phyloP scores from a whole-genome alignment of 208 protist genomes.

The Blastocrithidia nonstop region DNA sequence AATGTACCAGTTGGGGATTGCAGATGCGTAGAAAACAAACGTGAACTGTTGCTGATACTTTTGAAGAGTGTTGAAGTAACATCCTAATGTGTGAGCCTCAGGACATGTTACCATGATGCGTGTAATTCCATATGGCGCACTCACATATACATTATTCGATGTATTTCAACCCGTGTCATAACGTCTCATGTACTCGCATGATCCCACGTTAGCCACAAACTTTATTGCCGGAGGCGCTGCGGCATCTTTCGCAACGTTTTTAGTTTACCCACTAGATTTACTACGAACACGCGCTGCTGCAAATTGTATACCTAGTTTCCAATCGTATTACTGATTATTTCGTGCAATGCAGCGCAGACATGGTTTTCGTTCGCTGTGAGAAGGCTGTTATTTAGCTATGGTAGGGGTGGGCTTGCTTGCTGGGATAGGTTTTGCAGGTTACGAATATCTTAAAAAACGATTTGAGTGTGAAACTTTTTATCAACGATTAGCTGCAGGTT shows the following conservation, averaged over 20 bases:
- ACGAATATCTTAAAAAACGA: constrained; percentile 69
- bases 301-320: constrained; percentile 21
- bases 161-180: constrained; percentile 67
- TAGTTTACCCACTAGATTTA: constrained; percentile 88
- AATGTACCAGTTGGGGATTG: constrained; percentile 80
- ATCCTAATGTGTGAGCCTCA: constrained; percentile 75
- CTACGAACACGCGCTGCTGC: constrained; percentile 68
- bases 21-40: constrained; percentile 11
- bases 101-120: constrained; percentile 85
- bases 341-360: constrained; percentile 32
- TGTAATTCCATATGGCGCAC: constrained; percentile 85
- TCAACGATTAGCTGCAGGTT: constrained; percentile 49
- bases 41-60: constrained; percentile 12
- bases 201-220: constrained; percentile 49
- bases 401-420: constrained; percentile 77
- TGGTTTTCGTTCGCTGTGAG: constrained; percentile 43
- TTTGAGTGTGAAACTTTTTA: constrained; percentile 45
- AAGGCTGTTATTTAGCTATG: constrained; percentile 75
- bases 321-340: constrained; percentile 69
- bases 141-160: constrained; percentile 88
- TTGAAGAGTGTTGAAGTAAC: constrained; percentile 26
- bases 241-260: constrained; percentile 61
- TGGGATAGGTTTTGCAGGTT: constrained; percentile 81
- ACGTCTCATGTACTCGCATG: constrained; percentile 52
- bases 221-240: constrained; percentile 69